Base-by-base conservation (phyloP, 768 basidiomycete genomes). In the Russula lepida region DNA sequence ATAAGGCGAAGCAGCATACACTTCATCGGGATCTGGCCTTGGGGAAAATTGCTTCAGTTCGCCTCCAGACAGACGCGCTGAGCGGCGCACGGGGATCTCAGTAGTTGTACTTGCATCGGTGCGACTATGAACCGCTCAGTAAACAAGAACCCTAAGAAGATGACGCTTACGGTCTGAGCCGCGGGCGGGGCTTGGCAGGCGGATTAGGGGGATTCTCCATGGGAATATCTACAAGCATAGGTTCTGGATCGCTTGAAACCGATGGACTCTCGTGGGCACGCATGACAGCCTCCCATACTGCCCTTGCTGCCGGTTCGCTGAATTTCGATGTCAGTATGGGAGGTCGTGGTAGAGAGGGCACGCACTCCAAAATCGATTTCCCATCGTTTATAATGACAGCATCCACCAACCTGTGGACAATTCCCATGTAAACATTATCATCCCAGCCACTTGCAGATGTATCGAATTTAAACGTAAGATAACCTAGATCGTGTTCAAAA, bases 1-100 rank as follows among this genome's bases (percentile, higher is more conserved):
- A 3, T 17, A 44, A 19, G 37, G 41, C 17, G 6, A 23, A n/a
- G 21, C 4, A 9, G 19, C 58, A 41, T 62, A 62, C 65, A 64
- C 55, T 55, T 66, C 65, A 39, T 66, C 65, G 17, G 56, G 58
- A 58, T 66, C 65, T 6, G 59, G 58, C 41, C 2, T 48, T 19
- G 63, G 65, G 19, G 63, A 60, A 21, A 43, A 49, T 32, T 23
- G 51, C 19, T 54, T 41, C 23, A 21, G 27, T 35, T 59, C 63
- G 15, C 4, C 55, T 27, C 48, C 59, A 39, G 63, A 66, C 49
- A 66, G 46, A 28, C 65, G 65, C 15, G 59, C 46, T 32, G 65
- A 66, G 15, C 63, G 65, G 41, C 65, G 65, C 27, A 56, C 58
- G 33, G 19, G 37, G n/a, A 58, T 13, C 2, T 58, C 60, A 44